phyloP scores from a whole-genome alignment of 2,329 filamentous ascomycete genomes.

The Diaporthe vaccinii region DNA sequence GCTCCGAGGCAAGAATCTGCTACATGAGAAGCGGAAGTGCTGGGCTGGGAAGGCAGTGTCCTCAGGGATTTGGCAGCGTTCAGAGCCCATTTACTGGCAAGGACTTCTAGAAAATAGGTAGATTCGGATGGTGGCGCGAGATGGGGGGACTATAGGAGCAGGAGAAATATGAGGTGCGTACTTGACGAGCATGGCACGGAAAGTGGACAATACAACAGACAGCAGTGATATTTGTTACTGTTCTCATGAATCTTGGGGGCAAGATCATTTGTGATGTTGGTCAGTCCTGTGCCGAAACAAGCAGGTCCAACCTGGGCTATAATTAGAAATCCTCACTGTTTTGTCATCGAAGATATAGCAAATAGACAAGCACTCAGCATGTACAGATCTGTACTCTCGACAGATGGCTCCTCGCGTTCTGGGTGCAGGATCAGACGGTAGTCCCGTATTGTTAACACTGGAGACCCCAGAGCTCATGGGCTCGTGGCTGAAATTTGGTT shows the following conservation, averaged over 20 bases:
- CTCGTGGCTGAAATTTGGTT: neutral
- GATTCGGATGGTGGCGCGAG: neutral
- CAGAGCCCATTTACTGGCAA: slow-evolving; percentile 53
- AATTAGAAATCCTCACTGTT: neutral
- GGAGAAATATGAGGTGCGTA: neutral
- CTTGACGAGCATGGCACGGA: no score
- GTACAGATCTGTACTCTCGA: neutral
- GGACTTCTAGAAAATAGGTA: slow-evolving; percentile 47
- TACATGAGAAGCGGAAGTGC: slow-evolving; percentile 71
- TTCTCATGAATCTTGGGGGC: neutral
- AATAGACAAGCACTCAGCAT: neutral
- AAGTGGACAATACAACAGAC: neutral
- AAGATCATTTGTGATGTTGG: neutral
- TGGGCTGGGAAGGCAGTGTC: slow-evolving; percentile 63
- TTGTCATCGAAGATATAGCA: neutral
- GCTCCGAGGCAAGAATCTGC: slow-evolving; percentile 67
- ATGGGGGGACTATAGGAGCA: neutral
- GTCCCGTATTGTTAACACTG: neutral
- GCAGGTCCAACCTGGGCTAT: neutral
- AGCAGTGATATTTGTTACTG: neutral
- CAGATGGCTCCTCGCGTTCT: neutral
- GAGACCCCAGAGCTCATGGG: neutral
- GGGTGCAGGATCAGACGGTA: neutral
- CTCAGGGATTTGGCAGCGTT: slow-evolving; percentile 61
- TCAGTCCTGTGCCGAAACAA: neutral